Conservation (phyloP, 2,329 filamentous ascomycete species). For the Trichophyton equinum region DNA sequence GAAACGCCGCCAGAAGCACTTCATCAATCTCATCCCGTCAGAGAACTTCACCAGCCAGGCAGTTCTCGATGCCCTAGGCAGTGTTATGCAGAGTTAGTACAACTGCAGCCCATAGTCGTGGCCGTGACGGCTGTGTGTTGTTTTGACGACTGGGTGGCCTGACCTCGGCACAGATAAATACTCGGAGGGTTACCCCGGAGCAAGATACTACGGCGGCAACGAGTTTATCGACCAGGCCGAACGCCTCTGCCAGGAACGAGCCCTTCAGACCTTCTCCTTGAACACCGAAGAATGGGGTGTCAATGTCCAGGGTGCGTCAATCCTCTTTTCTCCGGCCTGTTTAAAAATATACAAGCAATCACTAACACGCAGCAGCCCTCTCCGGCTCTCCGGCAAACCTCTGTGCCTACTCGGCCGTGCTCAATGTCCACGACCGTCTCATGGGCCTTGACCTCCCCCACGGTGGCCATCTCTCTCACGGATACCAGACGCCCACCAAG, state of each 20-base stretch:
- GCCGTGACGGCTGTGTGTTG: background rate
- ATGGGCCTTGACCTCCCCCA: constrained; percentile 96
- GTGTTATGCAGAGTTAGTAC: constrained; percentile 78
- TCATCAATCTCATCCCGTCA: constrained; percentile 92
- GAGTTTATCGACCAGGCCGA: constrained; percentile 91
- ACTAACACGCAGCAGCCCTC: constrained; percentile 43
- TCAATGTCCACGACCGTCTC: constrained; percentile 86
- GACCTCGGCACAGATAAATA: constrained; percentile 65
- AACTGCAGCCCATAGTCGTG: too few species aligned
- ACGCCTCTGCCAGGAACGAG: constrained; percentile 76
- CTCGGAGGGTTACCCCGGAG: constrained; percentile 93
- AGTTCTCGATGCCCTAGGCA: constrained; percentile 79
- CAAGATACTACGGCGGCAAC: constrained; percentile 92
- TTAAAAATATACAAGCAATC: background rate
- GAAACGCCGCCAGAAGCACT: constrained; percentile 92
- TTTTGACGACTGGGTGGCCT: constrained; percentile 12
- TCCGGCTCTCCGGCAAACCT: constrained; percentile 67
- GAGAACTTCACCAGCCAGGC: constrained; percentile 94
- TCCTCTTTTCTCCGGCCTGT: background rate
- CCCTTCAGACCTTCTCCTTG: constrained; percentile 74
- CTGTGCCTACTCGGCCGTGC: constrained; percentile 86
- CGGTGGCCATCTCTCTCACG: constrained; percentile 88
- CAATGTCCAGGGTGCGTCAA: constrained; percentile 68
- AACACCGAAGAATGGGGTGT: constrained; percentile 86
- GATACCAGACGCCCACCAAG: constrained; percentile 89